These are phyloP conservation scores for Ulmus americana DNA, from an alignment of 331 rosid genomes.

Conservation along the genomic window DNA sequence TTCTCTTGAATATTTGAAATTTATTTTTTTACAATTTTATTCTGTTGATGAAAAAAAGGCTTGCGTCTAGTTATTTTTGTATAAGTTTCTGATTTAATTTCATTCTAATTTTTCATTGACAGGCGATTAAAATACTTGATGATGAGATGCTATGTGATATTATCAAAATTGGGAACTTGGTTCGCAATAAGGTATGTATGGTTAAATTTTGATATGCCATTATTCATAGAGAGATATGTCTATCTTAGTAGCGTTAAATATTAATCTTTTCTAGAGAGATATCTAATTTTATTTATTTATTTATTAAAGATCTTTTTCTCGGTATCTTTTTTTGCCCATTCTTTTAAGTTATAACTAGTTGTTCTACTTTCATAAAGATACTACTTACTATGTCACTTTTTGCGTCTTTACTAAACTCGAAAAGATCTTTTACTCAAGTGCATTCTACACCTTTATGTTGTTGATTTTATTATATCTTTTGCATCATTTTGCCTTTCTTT, in stretches of 20 bases:
- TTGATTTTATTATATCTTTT: not conserved
- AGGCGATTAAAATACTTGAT: constrained; percentile 78
- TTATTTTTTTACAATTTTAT: not conserved
- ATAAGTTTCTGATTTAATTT: constrained; percentile 1
- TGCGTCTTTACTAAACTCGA: not conserved
- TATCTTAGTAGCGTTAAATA: no score
- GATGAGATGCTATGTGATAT: constrained; percentile 88
- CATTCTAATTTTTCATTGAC: constrained; percentile 5
- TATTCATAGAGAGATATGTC: not conserved
- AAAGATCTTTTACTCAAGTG: not conserved
- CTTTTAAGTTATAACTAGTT: not conserved
- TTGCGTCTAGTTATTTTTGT: not conserved
- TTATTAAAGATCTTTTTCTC: no score
- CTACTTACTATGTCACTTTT: not conserved
- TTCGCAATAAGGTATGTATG: constrained; percentile 59
- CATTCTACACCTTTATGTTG: not conserved
- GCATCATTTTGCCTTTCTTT: not conserved
- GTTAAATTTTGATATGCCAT: not conserved
- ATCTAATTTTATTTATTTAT: no score
- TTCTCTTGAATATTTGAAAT: not conserved
- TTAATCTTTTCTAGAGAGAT: not conserved
- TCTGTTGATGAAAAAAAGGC: no score
- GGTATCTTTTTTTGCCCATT: not conserved
- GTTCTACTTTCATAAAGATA: not conserved
- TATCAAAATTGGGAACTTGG: constrained; percentile 66